A percentile compares a stretch with the other conserved stretches of the same genome.
Conservation (phyloP, 2,329 filamentous ascomycete species). For the Helicocarpus griseus region DNA sequence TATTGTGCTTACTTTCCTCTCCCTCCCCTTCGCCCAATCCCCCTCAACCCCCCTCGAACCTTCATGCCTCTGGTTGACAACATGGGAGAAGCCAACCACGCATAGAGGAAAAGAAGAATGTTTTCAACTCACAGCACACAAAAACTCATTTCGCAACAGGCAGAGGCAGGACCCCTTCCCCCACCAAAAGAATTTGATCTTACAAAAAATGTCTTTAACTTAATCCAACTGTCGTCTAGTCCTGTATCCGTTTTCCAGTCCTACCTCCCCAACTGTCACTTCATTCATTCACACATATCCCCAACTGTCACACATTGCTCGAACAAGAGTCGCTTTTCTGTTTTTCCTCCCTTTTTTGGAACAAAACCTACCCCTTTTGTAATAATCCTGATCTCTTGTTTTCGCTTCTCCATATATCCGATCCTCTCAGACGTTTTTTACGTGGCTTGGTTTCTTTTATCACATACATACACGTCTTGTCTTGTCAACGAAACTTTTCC, state of each 20-base stretch:
- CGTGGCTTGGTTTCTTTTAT: neutral
- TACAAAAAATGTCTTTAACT: neutral
- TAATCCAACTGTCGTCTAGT: neutral
- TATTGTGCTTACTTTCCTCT: neutral
- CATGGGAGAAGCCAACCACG: neutral
- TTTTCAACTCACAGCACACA: neutral
- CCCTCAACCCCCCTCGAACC: too few relatives aligned
- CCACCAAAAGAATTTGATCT: neutral
- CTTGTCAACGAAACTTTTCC: neutral
- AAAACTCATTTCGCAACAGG: too few relatives aligned
- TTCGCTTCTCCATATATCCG: too few relatives aligned
- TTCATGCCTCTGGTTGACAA: neutral
- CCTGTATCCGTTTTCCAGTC: neutral
- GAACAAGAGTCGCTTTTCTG: slow-evolving; percentile 2
- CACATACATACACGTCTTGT: neutral
- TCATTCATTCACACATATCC: neutral
- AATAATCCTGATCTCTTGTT: too few relatives aligned
- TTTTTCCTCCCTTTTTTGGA: slow-evolving; percentile 3
- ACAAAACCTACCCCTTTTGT: neutral
- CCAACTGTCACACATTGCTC: neutral
- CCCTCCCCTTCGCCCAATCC: neutral
- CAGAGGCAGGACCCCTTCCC: neutral
- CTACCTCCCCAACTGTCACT: too few relatives aligned
- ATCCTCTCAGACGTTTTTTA: too few relatives aligned
- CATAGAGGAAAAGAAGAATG: neutral